Percentiles rank a stretch among this genome's conserved stretches.
Evolutionary conservation across 2,329 filamentous ascomycete species (phyloP).

Genomic region (Arthrobotrys megalospora): DNA sequence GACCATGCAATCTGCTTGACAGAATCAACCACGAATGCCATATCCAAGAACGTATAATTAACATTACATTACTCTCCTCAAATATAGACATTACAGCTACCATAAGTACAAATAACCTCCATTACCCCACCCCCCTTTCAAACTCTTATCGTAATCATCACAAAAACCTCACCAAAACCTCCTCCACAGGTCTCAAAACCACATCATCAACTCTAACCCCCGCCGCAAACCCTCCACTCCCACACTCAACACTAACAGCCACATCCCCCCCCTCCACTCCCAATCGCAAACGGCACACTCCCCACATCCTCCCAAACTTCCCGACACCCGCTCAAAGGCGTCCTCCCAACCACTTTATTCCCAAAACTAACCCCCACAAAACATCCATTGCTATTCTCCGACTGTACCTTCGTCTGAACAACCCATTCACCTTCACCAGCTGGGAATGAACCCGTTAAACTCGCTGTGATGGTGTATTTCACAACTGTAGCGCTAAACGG

Average conservation of each 20-base stretch:
- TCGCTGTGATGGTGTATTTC: not conserved
- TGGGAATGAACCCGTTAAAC: not conserved
- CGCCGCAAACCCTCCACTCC: conserved; percentile 10
- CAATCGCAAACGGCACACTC: conserved; percentile 2
- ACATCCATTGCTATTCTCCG: not conserved
- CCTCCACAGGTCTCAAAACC: not conserved
- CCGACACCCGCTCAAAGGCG: conserved; percentile 12
- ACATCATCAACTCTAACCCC: conserved; percentile 11
- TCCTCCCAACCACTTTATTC: not conserved
- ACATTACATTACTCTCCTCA: not conserved
- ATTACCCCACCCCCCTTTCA: not conserved
- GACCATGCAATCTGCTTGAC: too few relatives aligned
- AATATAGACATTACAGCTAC: not conserved
- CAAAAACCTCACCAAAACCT: not conserved
- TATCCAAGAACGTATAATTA: too few relatives aligned
- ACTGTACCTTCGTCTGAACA: conserved; percentile 11
- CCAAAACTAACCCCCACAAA: not conserved
- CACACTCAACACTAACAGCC: conserved; percentile 7
- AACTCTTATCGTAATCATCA: not conserved
- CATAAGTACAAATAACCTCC: too few relatives aligned
- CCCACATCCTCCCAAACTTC: conserved; percentile 7
- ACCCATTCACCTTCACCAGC: not conserved
- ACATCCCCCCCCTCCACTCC: not conserved
- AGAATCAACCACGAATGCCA: too few relatives aligned
- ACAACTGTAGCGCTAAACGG: not conserved